A percentile compares a stretch with the other conserved stretches of the same genome.
phyloP scores from a whole-genome alignment of 805 yeast genomes.

The Middelhovenomyces tepae region DNA sequence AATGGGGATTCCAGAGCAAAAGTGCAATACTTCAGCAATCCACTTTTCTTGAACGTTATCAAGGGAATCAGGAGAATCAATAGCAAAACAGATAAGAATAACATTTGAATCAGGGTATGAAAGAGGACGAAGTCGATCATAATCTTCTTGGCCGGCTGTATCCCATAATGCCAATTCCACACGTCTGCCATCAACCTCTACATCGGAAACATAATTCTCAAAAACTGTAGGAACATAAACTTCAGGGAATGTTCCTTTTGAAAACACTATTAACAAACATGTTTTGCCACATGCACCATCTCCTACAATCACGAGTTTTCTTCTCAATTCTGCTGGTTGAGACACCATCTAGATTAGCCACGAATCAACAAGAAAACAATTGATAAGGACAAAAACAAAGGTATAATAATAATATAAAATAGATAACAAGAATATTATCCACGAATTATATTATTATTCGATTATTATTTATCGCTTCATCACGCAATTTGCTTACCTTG shows the following conservation, averaged over 20 bases:
- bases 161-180: conserved; percentile 95
- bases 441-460: no score
- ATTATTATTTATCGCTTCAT: no score
- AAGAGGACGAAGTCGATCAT: conserved; percentile 72
- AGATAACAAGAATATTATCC: no score
- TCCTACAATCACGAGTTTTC: conserved; percentile 85
- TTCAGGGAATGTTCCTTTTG: conserved; percentile 87
- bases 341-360: conserved; percentile 4
- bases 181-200: conserved; percentile 81
- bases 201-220: conserved; percentile 96
- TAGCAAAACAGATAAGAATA: conserved; percentile 81
- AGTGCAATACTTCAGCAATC: conserved; percentile 88
- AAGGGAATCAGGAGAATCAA: conserved; percentile 84
- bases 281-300: conserved; percentile 98
- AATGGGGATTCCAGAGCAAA: conserved; percentile 91
- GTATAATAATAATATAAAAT: no score
- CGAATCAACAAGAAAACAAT: no score
- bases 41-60: conserved; percentile 94
- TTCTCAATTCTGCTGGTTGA: conserved; percentile 22
- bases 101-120: conserved; percentile 91
- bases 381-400: no score
- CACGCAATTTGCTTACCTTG: no score
- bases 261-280: conserved; percentile 74
- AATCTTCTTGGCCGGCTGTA: conserved; percentile 86
- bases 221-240: conserved; percentile 94